Evolutionary conservation across 225 moss, liverwort and hornwort species (phyloP).

Genomic region (Anthoceros angustus): DNA sequence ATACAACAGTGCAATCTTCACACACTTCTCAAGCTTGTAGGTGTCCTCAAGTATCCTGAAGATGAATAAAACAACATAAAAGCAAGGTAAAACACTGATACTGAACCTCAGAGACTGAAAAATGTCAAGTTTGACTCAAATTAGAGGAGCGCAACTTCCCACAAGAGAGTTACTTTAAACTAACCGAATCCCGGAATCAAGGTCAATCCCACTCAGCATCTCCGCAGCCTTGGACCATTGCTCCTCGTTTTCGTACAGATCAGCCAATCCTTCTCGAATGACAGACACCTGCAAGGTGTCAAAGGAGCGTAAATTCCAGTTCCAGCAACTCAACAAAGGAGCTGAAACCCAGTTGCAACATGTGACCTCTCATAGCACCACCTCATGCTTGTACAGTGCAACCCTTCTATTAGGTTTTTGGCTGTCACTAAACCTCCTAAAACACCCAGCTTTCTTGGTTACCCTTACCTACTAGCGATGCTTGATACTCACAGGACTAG

Average conservation of each 20-base stretch:
- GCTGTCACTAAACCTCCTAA: too few relatives aligned
- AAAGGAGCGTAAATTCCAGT: too few relatives aligned
- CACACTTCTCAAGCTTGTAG: conserved; percentile 94
- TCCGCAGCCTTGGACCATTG: conserved; percentile 99
- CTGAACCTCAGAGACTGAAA: not conserved
- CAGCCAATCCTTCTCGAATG: conserved; percentile 91
- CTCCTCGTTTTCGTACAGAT: conserved; percentile 83
- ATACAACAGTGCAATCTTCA: conserved; percentile 88
- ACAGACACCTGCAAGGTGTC: conserved; percentile 60
- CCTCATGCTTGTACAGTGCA: too few relatives aligned
- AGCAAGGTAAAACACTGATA: not conserved
- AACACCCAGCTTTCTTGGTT: too few relatives aligned
- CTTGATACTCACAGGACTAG: too few relatives aligned
- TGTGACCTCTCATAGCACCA: too few relatives aligned
- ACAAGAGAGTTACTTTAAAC: not conserved
- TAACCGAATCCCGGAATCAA: conserved; percentile 89
- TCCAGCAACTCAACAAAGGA: too few relatives aligned
- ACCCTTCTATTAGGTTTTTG: too few relatives aligned
- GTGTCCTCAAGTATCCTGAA: conserved; percentile 88
- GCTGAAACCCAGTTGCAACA: too few relatives aligned
- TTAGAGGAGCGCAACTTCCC: not conserved
- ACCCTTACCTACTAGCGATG: too few relatives aligned
- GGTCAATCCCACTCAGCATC: conserved; percentile 95
- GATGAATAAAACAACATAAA: conserved; percentile 6
- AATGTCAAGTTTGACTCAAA: not conserved